These are phyloP conservation scores for Hypoxylon trugodes DNA, from an alignment of 495 filamentous ascomycete genomes.

Conservation along the genomic window DNA sequence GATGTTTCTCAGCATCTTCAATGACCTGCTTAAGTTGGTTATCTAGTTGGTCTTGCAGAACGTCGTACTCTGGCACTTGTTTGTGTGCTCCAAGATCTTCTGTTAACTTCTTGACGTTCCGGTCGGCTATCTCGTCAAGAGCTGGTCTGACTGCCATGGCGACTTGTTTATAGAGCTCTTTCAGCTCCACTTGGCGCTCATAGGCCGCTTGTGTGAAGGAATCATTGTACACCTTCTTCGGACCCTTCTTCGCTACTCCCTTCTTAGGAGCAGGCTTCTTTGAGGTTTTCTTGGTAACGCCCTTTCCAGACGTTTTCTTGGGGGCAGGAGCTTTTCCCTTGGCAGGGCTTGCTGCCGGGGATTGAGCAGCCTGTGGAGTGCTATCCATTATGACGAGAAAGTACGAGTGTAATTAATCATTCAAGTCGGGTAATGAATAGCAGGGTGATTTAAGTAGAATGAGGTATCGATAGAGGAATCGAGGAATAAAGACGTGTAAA, in stretches of 20 bases:
- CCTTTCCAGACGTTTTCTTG: conserved; percentile 35
- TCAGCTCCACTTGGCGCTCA: conserved; percentile 54
- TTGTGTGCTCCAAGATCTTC: conserved; percentile 45
- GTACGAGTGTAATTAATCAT: no score
- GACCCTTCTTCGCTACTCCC: conserved; percentile 50
- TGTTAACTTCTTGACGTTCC: conserved; percentile 46
- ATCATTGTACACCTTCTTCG: conserved; percentile 53
- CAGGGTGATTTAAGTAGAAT: not conserved
- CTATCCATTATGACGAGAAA: conserved; percentile 42
- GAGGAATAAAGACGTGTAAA: not conserved
- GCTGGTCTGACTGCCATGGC: conserved; percentile 51
- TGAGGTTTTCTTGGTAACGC: conserved; percentile 39
- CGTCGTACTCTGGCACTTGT: conserved; percentile 43
- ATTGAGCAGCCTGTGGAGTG: conserved; percentile 39
- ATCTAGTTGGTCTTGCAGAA: conserved; percentile 44
- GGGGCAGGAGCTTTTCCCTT: conserved; percentile 39
- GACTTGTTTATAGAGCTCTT: conserved; percentile 50
- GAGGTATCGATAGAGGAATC: conserved; percentile 3
- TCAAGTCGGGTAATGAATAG: conserved; percentile 5
- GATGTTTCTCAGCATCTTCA: conserved; percentile 26
- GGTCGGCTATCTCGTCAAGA: conserved; percentile 54
- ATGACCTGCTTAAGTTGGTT: conserved; percentile 37
- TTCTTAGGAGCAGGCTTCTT: conserved; percentile 47
- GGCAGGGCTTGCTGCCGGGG: conserved; percentile 44
- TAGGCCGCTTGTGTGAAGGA: conserved; percentile 53